Evolutionary conservation across 2,329 filamentous ascomycete species (phyloP).

Genomic region (Rutstroemia sp.): DNA sequence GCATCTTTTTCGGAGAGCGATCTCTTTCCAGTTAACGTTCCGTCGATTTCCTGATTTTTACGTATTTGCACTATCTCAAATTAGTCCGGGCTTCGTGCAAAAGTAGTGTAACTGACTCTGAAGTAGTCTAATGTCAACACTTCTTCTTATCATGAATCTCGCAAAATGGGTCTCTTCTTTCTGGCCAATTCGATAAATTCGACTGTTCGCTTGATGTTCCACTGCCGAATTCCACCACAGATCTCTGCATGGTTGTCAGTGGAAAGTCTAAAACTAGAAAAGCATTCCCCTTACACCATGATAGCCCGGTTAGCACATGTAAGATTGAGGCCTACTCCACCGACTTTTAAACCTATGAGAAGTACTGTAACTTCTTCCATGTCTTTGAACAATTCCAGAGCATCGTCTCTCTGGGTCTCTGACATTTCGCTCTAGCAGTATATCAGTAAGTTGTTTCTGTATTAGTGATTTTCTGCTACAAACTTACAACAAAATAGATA

Average conservation of each 20-base stretch:
- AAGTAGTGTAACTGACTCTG: not conserved
- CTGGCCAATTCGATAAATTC: not conserved
- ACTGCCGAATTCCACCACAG: not conserved
- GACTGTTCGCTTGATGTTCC: not conserved
- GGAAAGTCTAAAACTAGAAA: not conserved
- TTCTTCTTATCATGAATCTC: not conserved
- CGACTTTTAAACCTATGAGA: not conserved
- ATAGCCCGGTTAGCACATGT: conserved; percentile 1
- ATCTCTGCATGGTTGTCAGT: not conserved
- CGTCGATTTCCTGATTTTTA: no score
- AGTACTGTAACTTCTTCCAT: not conserved
- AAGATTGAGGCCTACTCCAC: not conserved
- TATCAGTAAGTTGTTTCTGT: not conserved
- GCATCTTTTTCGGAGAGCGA: not conserved
- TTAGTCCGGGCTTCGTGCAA: no score
- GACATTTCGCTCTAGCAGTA: not conserved
- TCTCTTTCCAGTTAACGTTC: not conserved
- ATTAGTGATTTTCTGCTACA: not conserved
- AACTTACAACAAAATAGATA: not conserved
- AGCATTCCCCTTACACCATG: not conserved
- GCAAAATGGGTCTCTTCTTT: not conserved
- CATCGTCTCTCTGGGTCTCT: not conserved
- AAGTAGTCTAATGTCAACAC: not conserved
- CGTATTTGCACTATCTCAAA: not conserved
- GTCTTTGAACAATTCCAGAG: no score